Evolutionary conservation across 805 yeast genomes (phyloP), one percentile per base, ranked within the genome.

Genomic region (Wickerhamiella spandovensis): DNA sequence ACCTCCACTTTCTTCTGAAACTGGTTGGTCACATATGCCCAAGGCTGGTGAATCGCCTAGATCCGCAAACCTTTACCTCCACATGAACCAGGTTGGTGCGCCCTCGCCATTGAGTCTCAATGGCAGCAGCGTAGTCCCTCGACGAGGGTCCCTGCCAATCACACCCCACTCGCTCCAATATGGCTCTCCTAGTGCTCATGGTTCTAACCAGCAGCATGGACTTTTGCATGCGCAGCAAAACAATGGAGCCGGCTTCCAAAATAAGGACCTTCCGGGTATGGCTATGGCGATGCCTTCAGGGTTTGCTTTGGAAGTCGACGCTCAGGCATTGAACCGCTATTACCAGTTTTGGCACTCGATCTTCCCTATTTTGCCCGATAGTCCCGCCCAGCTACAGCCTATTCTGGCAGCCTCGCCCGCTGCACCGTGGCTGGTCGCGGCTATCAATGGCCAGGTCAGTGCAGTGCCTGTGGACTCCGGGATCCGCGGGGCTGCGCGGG

Each of bases 321-420:
- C 37, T 2, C 30, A 23, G 20, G 61, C 56, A 22, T 58, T 69
- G 41, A 69, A 64, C 52, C 53, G 54, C 35, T 69, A 69, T 53
- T 69, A 68, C 56, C 58, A 61, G 49, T 55, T 57, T 37, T 58
- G 67, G 47, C 72, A 70, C 54, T 68, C 69, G 9, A 56, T 63
- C 22, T 56, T 68, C 49, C 73, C 73, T 8, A 49, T 69, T 21
- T 60, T 69, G 39, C 69, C 69, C 5, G 65, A 67, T 28, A 56
- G 62, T 24, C 57, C 62, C 23, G 56, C 60, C 15, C 62, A 60
- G 48, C 60, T 67, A 25, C 56, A 62, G 43, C 53, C 57, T 6
- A 54, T 64, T 23, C 53, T 70, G 55, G 56, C 51, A 6, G 53
- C 53, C 2, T 53, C 43, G 50, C 58, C 47, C 50, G 62, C 48